Base-by-base conservation (phyloP, 2,329 filamentous ascomycete genomes). In the Cladorrhinum sp. region DNA sequence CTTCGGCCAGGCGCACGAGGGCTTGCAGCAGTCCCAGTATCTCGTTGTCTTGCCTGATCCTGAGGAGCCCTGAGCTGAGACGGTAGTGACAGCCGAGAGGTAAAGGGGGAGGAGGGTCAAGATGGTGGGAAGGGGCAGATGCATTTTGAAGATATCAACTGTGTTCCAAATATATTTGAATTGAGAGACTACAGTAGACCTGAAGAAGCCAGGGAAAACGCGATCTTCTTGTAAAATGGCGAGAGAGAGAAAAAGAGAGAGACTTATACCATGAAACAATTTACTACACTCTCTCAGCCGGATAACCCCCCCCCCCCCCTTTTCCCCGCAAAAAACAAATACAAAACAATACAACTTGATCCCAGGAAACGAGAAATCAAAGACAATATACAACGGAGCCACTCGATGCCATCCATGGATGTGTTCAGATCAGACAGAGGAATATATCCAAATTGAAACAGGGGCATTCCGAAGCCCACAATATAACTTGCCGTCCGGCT, bases 11-110 rank as follows among this genome's bases (percentile, higher is more conserved):
- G 74, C 77, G 69, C 84, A 86, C 24, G 81, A 83, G 23, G 81
- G 77, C 73, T 86, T 86, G 75, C 82, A 85, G 73, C 83, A 85
- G 70, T 85, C 82, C 75, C 77, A 75, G 66, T 76, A 76, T 20
- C 74, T 68, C 8, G 74, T 76, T 36, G 75, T 76, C 53, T 66
- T 62, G 49, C 70, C 70, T n/a, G 51, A 63, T 54, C 69, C 68
- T 4, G 68, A 69, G 27, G 66, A 24, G 18, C 66, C 66, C 41
- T 73, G 71, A 18, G 65, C 69, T 16, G 62, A 23, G 12, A 64
- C 62, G 51, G 41, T 20, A n/a, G n/a, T n/a, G n/a, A n/a, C n/a
- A n/a, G 41, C 36, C 12, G 60, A 1, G 56, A 65, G 54, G 57
- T 64, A 57, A 51, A 62, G 64, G 41, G 64, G 62, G 41, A 69